Conservation (phyloP, 495 filamentous ascomycete genomes). For the Pseudotulostoma volvatum region DNA sequence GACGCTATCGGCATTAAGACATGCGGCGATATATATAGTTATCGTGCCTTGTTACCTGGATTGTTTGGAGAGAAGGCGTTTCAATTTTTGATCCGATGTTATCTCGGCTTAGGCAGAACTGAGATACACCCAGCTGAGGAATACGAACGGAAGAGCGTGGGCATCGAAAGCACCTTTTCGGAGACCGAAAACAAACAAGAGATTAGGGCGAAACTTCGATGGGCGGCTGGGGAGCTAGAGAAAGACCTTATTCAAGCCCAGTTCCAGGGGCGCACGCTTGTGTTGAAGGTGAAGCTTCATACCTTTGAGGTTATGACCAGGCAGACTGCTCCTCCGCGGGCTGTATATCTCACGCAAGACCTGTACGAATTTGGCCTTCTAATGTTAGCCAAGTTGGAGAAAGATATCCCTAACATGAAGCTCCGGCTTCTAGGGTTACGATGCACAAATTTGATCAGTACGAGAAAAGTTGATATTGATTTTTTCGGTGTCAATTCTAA, state of each 20-base stretch:
- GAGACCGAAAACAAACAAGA: constrained; percentile 55
- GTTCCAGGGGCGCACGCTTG: constrained; percentile 78
- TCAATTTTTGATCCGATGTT: constrained; percentile 66
- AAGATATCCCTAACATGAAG: constrained; percentile 67
- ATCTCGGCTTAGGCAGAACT: constrained; percentile 81
- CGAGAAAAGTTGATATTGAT: constrained; percentile 55
- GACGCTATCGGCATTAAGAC: constrained; percentile 73
- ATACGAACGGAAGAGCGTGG: constrained; percentile 84
- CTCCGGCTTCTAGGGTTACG: constrained; percentile 78
- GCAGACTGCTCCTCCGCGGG: constrained; percentile 57
- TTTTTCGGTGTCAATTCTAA: constrained; percentile 53
- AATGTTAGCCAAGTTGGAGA: constrained; percentile 72
- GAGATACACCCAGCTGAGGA: constrained; percentile 74
- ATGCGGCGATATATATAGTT: constrained; percentile 73
- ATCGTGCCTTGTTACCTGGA: constrained; percentile 51
- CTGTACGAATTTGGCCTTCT: constrained; percentile 67
- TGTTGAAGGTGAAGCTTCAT: constrained; percentile 85
- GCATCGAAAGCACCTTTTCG: constrained; percentile 82
- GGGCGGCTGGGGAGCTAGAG: constrained; percentile 73
- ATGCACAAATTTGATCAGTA: constrained; percentile 73
- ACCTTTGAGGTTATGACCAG: constrained; percentile 83
- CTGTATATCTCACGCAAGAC: constrained; percentile 58
- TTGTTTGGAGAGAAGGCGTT: constrained; percentile 88
- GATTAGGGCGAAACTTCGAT: constrained; percentile 60
- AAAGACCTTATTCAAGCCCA: constrained; percentile 65